Conservation (phyloP, 2,329 filamentous ascomycete genomes). For the Colletotrichum australisinense region DNA sequence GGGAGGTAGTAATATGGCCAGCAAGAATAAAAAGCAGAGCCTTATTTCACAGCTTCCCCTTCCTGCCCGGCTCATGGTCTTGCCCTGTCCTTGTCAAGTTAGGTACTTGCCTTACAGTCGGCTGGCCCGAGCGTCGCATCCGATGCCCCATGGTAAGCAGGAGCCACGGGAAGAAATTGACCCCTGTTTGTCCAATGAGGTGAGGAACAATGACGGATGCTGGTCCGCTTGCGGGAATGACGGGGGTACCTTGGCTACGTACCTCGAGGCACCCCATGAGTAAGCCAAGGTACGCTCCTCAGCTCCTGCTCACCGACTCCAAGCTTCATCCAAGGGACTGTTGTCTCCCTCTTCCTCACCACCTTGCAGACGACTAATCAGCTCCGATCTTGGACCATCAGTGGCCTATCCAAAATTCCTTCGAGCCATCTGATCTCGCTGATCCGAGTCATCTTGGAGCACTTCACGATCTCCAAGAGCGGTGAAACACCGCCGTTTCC, state of each 20-base stretch:
- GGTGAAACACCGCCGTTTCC: slow-evolving; percentile 3
- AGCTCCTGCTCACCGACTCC: background rate
- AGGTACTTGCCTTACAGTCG: background rate
- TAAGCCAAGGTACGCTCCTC: background rate
- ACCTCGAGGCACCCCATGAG: background rate
- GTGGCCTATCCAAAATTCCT: background rate
- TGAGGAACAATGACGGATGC: background rate
- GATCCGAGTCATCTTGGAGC: background rate
- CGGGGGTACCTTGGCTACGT: background rate
- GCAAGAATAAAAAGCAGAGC: no score
- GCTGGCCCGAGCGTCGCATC: slow-evolving; percentile 5
- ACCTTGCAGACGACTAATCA: background rate
- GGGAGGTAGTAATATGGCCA: no score
- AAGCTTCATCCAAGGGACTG: background rate
- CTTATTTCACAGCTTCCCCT: background rate
- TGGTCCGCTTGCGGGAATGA: background rate
- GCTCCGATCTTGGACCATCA: background rate
- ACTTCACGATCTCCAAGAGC: background rate
- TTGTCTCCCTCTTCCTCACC: background rate
- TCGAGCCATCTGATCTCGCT: background rate
- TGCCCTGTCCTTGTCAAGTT: background rate
- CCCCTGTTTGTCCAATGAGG: background rate
- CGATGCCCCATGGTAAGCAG: background rate
- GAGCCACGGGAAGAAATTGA: background rate
- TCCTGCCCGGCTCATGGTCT: background rate